A percentile compares a stretch with the other conserved stretches of the same genome.
These are phyloP conservation scores for Pichia eremophila DNA, from an alignment of 805 yeast species.

Conservation along the genomic window DNA sequence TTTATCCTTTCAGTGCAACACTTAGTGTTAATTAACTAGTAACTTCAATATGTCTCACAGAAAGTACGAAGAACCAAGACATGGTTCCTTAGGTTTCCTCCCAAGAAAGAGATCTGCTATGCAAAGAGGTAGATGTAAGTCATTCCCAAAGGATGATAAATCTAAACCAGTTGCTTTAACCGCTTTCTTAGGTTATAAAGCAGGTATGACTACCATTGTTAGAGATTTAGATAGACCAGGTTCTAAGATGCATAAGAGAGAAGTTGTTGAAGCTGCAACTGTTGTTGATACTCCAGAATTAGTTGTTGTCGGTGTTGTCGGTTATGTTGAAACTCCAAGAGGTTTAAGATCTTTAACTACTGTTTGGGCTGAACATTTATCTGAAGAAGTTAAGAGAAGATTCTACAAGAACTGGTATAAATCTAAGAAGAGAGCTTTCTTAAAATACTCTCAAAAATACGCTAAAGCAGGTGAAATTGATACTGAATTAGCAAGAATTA, in stretches of 20 bases:
- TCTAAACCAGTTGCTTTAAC: slow-evolving; percentile 97
- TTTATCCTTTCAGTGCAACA: slow-evolving; percentile 2
- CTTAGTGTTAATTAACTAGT: slow-evolving; percentile 5
- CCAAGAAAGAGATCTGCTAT: slow-evolving; percentile 99
- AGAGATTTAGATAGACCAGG: slow-evolving; percentile 99
- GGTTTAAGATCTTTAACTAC: slow-evolving; percentile 99
- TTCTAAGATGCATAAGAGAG: slow-evolving; percentile 99
- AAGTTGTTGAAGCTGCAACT: slow-evolving; percentile 98
- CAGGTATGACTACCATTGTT: slow-evolving; percentile 99
- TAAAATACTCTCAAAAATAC: slow-evolving; percentile 99
- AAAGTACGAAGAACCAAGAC: slow-evolving; percentile 99
- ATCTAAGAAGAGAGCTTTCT: slow-evolving; percentile 99
- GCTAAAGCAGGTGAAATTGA: slow-evolving; percentile 83
- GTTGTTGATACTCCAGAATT: slow-evolving; percentile 99
- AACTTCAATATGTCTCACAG: slow-evolving; percentile 85
- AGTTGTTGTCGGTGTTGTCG: slow-evolving; percentile 99
- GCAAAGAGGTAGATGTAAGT: slow-evolving; percentile 97
- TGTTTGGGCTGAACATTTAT: slow-evolving; percentile 99
- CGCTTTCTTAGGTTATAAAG: slow-evolving; percentile 99
- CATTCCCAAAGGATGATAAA: slow-evolving; percentile 98
- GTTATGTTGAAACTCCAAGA: slow-evolving; percentile 99
- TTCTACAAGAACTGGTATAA: slow-evolving; percentile 99
- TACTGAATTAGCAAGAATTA: slow-evolving; percentile 96
- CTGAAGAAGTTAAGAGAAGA: slow-evolving; percentile 99
- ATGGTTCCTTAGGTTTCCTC: slow-evolving; percentile 99